These are phyloP conservation scores for Aspergillus saccharolyticus DNA, from an alignment of 495 filamentous ascomycete genomes.

Conservation along the genomic window DNA sequence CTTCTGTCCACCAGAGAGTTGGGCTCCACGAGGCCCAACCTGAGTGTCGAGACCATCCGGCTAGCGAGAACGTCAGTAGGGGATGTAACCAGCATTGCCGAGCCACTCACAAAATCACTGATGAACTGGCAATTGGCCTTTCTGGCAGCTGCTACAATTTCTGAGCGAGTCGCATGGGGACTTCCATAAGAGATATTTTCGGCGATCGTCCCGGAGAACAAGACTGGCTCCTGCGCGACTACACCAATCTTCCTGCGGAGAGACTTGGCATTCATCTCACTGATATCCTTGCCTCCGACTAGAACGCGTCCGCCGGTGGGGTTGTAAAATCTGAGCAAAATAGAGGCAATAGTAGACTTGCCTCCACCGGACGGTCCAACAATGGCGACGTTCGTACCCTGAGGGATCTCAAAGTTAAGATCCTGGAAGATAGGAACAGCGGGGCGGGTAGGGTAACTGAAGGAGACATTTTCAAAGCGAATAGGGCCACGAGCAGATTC, in stretches of 20 bases:
- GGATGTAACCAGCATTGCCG: background rate
- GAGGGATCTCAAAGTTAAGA: conserved; percentile 83
- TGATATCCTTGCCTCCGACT: conserved; percentile 81
- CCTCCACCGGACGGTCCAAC: conserved; percentile 93
- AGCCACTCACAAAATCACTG: conserved; percentile 69
- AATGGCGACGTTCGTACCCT: conserved; percentile 91
- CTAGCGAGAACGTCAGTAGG: conserved; percentile 25
- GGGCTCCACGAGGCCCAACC: conserved; percentile 87
- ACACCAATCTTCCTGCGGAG: conserved; percentile 92
- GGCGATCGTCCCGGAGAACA: conserved; percentile 92
- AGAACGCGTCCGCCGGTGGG: conserved; percentile 71
- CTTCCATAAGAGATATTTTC: conserved; percentile 96
- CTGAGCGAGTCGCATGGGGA: conserved; percentile 67
- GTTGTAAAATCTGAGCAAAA: conserved; percentile 87
- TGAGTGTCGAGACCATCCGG: conserved; percentile 92
- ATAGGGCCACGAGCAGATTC: conserved; percentile 80
- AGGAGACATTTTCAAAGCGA: conserved; percentile 75
- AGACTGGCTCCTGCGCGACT: conserved; percentile 90
- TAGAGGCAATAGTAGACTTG: conserved; percentile 86
- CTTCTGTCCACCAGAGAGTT: conserved; percentile 94
- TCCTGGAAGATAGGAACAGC: conserved; percentile 87
- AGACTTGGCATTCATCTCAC: conserved; percentile 85
- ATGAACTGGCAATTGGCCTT: conserved; percentile 98
- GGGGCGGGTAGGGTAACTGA: conserved; percentile 86
- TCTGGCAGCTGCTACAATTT: conserved; percentile 80